Evolutionary conservation across 2,329 filamentous ascomycete genomes (phyloP).

Genomic region (Aspergillus ochraceoroseus): DNA sequence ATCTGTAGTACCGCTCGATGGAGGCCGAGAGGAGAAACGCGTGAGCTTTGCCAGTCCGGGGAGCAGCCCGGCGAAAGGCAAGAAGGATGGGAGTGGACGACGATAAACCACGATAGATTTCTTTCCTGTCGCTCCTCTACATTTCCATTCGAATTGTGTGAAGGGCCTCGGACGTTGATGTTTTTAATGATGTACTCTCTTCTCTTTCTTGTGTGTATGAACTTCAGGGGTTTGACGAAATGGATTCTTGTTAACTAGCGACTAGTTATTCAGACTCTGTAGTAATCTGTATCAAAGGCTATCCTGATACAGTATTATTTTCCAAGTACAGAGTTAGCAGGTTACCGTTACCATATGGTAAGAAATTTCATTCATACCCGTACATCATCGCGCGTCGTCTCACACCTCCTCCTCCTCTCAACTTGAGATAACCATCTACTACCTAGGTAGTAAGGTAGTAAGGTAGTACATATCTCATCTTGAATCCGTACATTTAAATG

Average conservation of each 20-base stretch:
- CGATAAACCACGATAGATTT: conserved; percentile 20
- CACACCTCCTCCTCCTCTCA: too few relatives aligned
- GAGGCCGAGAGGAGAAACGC: conserved; percentile 34
- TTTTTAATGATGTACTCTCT: conserved; percentile 13
- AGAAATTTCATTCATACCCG: too few relatives aligned
- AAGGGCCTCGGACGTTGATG: conserved; percentile 9
- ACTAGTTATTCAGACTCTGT: too few relatives aligned
- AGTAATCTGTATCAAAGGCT: too few relatives aligned
- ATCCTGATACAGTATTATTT: too few relatives aligned
- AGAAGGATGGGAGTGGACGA: conserved; percentile 23
- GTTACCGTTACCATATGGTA: too few relatives aligned
- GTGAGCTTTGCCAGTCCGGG: conserved; percentile 37
- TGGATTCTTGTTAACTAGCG: neutral
- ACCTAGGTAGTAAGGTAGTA: too few relatives aligned
- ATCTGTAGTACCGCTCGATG: conserved; percentile 27
- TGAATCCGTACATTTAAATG: too few relatives aligned
- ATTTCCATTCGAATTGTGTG: conserved; percentile 5
- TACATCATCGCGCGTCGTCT: too few relatives aligned
- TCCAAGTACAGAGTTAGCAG: too few relatives aligned
- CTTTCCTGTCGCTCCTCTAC: conserved; percentile 4
- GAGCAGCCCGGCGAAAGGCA: conserved; percentile 28
- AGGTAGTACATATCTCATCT: too few relatives aligned
- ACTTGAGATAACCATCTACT: too few relatives aligned
- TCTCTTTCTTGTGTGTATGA: conserved; percentile 16
- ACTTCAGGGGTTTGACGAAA: conserved; percentile 4